A percentile compares a stretch with the other conserved stretches of the same genome.
Conservation (phyloP, 306 rosid species). For the Begonia loranthoides region DNA sequence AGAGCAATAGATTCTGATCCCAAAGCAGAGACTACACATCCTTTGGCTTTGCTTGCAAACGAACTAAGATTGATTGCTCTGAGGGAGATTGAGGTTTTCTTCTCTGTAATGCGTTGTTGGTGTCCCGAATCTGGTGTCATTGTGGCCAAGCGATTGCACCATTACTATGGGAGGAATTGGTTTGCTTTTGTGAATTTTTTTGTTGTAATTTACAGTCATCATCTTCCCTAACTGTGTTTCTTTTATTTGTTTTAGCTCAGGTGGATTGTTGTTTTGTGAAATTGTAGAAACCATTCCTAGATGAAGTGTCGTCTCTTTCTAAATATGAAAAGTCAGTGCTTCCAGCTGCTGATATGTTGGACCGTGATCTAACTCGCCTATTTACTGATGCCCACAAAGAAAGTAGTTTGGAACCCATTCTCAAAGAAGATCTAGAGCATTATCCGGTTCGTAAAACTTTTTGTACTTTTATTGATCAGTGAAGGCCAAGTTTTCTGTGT, state of each 20-base stretch:
- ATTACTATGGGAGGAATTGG: constrained; percentile 35
- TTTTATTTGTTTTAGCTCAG: not conserved
- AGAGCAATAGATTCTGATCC: constrained; percentile 23
- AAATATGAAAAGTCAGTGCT: constrained; percentile 36
- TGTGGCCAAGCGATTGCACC: constrained; percentile 24
- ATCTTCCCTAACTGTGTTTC: not conserved
- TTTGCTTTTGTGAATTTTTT: constrained; percentile 14
- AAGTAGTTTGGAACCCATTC: constrained; percentile 9
- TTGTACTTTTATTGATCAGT: not conserved
- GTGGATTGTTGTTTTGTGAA: constrained; percentile 7
- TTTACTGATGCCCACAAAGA: constrained; percentile 22
- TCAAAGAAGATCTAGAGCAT: constrained; percentile 24
- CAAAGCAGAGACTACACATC: constrained; percentile 26
- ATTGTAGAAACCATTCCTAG: constrained; percentile 30
- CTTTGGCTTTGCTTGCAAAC: constrained; percentile 38
- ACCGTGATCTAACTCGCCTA: constrained; percentile 30
- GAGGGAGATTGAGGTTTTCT: constrained; percentile 36
- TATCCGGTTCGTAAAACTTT: constrained; percentile 28
- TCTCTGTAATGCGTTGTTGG: constrained; percentile 23
- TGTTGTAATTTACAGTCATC: constrained; percentile 1
- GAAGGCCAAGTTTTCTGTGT: no score
- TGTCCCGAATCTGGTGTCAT: constrained; percentile 33
- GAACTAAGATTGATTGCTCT: constrained; percentile 32
- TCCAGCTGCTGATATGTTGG: constrained; percentile 38
- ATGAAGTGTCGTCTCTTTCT: constrained; percentile 33